phyloP scores from a whole-genome alignment of 441 rosid genomes.

The Bocquillonia castaneifolia region DNA sequence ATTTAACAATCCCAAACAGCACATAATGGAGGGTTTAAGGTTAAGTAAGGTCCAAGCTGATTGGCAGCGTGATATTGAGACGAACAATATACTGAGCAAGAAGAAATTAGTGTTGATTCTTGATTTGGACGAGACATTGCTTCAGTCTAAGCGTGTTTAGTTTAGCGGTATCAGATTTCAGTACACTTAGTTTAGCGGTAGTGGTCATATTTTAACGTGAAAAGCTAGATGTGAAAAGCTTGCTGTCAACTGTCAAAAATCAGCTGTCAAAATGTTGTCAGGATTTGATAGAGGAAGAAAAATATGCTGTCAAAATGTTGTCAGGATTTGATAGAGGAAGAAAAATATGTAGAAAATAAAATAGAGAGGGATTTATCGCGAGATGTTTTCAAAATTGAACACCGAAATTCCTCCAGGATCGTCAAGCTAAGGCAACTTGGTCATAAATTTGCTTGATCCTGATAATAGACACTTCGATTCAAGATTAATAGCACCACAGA shows the following conservation, averaged over 20 bases:
- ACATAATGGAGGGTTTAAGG: background rate
- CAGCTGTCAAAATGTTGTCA: too few relatives aligned
- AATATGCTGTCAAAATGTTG: too few relatives aligned
- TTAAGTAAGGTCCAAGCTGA: background rate
- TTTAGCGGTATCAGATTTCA: too few relatives aligned
- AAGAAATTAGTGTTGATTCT: slow-evolving; percentile 14
- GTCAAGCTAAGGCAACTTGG: slow-evolving; percentile 11
- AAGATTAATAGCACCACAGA: background rate
- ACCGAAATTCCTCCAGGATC: background rate
- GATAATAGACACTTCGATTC: background rate
- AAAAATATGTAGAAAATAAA: background rate
- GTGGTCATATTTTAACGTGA: too few relatives aligned
- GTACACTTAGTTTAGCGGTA: too few relatives aligned
- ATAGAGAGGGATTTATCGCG: background rate
- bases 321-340: background rate
- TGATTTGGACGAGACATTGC: slow-evolving; percentile 9
- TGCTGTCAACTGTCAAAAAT: too few relatives aligned
- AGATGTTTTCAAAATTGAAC: background rate
- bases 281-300: background rate
- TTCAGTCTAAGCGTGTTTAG: too few relatives aligned
- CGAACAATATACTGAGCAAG: background rate
- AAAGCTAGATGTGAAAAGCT: too few relatives aligned
- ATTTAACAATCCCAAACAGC: too few relatives aligned
- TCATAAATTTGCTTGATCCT: slow-evolving; percentile 6
- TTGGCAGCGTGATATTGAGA: background rate